Evolutionary conservation across 352 stramenopile genomes (phyloP).

Genomic region (Phytophthora idaei): DNA sequence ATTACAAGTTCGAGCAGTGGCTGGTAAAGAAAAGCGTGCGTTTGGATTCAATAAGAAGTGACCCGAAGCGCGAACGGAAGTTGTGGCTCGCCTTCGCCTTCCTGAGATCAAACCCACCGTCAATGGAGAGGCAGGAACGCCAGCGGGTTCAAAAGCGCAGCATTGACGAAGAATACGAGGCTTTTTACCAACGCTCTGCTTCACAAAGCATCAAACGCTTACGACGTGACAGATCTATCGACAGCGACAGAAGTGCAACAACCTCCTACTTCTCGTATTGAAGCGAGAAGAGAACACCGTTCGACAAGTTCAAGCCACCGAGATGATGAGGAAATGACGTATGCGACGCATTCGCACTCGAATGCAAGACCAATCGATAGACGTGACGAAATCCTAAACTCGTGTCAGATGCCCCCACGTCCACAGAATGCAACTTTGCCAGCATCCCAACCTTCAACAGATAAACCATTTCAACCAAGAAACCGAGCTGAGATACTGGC

Average conservation of each 20-base stretch:
- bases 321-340: neutral
- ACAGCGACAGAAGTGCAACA: slow-evolving; percentile 11
- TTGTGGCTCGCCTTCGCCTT: slow-evolving; percentile 26
- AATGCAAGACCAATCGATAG: slow-evolving; percentile 10
- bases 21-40: slow-evolving; percentile 6
- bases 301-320: neutral
- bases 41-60: slow-evolving; percentile 1
- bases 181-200: slow-evolving; percentile 11
- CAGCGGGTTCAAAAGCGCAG: slow-evolving; percentile 15
- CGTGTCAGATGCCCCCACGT: slow-evolving; percentile 17
- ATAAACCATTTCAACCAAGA: neutral
- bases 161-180: slow-evolving; percentile 21
- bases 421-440: slow-evolving; percentile 1
- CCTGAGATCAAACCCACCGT: neutral
- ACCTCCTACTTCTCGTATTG: neutral
- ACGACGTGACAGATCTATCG: slow-evolving; percentile 9
- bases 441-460: neutral
- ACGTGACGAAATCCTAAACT: slow-evolving; percentile 3
- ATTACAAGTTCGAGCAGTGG: slow-evolving; percentile 17
- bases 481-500: slow-evolving; percentile 24
- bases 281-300: neutral
- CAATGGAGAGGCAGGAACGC: neutral
- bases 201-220: slow-evolving; percentile 12
- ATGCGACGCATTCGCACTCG: neutral
- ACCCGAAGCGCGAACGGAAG: slow-evolving; percentile 16